Conservation (phyloP, 164 flowering plant genomes). For the Annona cherimola region DNA sequence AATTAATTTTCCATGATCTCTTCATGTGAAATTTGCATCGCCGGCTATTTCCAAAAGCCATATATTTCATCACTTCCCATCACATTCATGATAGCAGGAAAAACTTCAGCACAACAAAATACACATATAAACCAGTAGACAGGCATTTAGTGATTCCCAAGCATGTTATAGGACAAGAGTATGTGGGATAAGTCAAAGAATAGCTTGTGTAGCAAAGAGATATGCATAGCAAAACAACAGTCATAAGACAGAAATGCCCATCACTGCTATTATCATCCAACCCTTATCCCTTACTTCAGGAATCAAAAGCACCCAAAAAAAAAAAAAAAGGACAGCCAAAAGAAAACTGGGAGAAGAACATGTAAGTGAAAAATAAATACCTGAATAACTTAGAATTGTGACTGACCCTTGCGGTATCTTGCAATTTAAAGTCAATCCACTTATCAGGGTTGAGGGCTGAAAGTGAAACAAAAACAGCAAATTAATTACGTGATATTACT, state of each 20-base stretch:
- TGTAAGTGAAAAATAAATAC: conserved; percentile 22
- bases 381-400: conserved; percentile 86
- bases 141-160: background rate
- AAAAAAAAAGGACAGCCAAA: background rate
- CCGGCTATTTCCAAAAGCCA: background rate
- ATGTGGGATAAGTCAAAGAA: background rate
- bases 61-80: background rate
- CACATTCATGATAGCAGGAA: too few species aligned
- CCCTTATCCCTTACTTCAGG: too few species aligned
- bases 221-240: background rate
- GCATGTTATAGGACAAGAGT: background rate
- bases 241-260: background rate
- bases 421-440: conserved; percentile 84
- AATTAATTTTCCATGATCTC: background rate
- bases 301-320: too few species aligned
- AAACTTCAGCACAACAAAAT: background rate
- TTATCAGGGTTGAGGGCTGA: conserved; percentile 87
- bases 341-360: background rate
- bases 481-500: background rate
- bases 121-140: background rate
- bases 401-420: conserved; percentile 82
- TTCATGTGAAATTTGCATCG: background rate
- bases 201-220: background rate
- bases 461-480: conserved; percentile 17
- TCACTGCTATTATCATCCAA: too few species aligned